A percentile compares a stretch with the other conserved stretches of the same genome.
These are phyloP conservation scores for Santalum album DNA, from an alignment of 164 flowering plant species.

Conservation along the genomic window DNA sequence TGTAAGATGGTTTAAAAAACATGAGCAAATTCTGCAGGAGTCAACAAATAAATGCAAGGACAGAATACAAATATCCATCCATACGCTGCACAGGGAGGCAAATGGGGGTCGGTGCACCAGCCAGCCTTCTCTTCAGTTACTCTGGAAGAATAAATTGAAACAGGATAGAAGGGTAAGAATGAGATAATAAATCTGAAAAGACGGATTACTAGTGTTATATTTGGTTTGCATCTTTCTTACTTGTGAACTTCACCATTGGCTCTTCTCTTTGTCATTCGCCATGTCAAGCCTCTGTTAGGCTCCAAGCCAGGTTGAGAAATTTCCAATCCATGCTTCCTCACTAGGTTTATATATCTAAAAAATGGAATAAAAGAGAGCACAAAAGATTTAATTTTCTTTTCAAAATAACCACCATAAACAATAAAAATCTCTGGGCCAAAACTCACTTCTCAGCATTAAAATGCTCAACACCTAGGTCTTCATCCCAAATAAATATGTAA, in stretches of 20 bases:
- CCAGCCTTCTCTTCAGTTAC: conserved; percentile 62
- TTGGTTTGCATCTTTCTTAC: conserved; percentile 52
- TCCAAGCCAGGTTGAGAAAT: conserved; percentile 92
- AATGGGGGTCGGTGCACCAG: conserved; percentile 64
- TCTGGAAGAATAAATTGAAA: conserved; percentile 23
- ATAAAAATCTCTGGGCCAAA: neutral
- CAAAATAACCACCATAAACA: neutral
- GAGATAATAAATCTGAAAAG: too few relatives aligned
- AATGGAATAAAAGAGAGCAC: neutral
- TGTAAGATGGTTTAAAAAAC: neutral
- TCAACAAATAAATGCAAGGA: neutral
- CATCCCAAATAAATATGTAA: conserved; percentile 97
- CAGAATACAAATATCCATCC: conserved; percentile 15
- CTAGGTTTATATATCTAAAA: conserved; percentile 66
- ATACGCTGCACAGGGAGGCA: conserved; percentile 97
- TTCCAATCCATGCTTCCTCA: conserved; percentile 82
- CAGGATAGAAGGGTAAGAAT: neutral
- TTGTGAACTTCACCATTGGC: conserved; percentile 80
- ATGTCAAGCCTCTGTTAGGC: conserved; percentile 47
- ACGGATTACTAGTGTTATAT: neutral
- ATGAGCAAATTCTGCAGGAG: neutral
- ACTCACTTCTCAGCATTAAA: conserved; percentile 82
- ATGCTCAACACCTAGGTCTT: conserved; percentile 90
- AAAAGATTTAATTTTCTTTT: too few relatives aligned
- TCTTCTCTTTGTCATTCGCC: conserved; percentile 90